Conservation (phyloP, 768 basidiomycete genomes). For the Coprinopsis sp. region DNA sequence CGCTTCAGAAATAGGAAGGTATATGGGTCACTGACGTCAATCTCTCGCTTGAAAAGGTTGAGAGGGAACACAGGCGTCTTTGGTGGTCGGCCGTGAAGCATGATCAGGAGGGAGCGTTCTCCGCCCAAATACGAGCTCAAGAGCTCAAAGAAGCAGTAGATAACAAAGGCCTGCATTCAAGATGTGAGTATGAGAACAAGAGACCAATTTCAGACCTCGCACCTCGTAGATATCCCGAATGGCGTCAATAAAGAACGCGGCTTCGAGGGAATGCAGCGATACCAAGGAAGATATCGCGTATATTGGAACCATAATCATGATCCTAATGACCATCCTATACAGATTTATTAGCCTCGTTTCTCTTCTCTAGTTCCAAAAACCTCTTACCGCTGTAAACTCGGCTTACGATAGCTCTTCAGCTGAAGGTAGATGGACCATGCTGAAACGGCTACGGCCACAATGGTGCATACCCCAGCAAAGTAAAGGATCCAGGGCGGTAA, state of each 20-base stretch:
- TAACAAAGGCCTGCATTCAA: constrained; percentile 76
- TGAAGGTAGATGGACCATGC: constrained; percentile 74
- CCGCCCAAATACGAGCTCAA: constrained; percentile 85
- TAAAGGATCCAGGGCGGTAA: constrained; percentile 53
- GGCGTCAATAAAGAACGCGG: constrained; percentile 94
- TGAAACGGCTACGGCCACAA: constrained; percentile 69
- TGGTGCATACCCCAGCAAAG: constrained; percentile 57
- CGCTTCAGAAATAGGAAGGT: constrained; percentile 92
- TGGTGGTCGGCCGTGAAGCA: constrained; percentile 86
- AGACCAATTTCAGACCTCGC: constrained; percentile 16
- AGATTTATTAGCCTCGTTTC: not conserved
- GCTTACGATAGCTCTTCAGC: constrained; percentile 83
- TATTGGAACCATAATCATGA: constrained; percentile 95
- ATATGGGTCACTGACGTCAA: constrained; percentile 94
- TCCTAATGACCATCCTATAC: constrained; percentile 84
- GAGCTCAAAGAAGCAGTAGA: constrained; percentile 87
- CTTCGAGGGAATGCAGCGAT: constrained; percentile 89
- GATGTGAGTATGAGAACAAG: not conserved
- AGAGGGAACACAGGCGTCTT: constrained; percentile 85
- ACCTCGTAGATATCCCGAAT: constrained; percentile 97
- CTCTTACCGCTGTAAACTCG: constrained; percentile 65
- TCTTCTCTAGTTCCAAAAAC: not conserved
- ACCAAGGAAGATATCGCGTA: constrained; percentile 90
- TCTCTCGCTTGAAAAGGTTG: constrained; percentile 74
- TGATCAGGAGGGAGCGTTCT: constrained; percentile 87